Evolutionary conservation across 2,329 filamentous ascomycete species (phyloP).

Genomic region (Didymella pomorum): DNA sequence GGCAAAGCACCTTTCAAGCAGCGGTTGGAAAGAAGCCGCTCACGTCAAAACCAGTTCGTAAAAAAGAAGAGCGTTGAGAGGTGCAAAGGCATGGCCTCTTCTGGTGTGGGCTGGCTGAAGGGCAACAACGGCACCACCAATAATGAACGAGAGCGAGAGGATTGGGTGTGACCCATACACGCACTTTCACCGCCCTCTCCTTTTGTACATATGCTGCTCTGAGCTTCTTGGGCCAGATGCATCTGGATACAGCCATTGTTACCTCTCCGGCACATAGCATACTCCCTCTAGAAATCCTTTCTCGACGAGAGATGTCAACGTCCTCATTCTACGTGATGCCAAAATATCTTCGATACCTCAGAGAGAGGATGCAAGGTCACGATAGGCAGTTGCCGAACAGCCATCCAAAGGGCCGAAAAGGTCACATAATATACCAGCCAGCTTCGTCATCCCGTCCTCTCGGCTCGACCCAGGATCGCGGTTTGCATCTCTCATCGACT

Average conservation of each 20-base stretch:
- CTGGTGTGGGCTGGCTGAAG: slow-evolving; percentile 48
- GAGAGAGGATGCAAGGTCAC: background rate
- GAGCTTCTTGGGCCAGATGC: background rate
- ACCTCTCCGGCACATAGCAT: background rate
- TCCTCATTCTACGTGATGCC: background rate
- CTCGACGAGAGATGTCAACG: background rate
- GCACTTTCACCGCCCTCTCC: background rate
- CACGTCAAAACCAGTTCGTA: slow-evolving; percentile 43
- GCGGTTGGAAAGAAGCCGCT: slow-evolving; percentile 42
- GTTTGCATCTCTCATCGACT: background rate
- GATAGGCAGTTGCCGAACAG: background rate
- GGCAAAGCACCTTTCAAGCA: slow-evolving; percentile 42
- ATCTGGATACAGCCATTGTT: background rate
- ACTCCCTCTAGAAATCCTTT: background rate
- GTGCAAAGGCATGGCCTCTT: slow-evolving; percentile 47
- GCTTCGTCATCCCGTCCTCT: background rate
- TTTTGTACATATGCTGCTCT: background rate
- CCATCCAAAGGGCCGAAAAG: background rate
- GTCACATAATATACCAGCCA: slow-evolving; percentile 5
- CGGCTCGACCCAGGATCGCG: background rate
- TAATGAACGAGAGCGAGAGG: slow-evolving; percentile 39
- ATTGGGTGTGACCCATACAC: slow-evolving; percentile 35
- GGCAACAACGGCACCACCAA: slow-evolving; percentile 34
- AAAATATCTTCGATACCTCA: background rate
- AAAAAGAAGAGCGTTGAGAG: slow-evolving; percentile 47